Evolutionary conservation across 192 early-diverging fungal genomes (phyloP).

Genomic region (Podochytrium sp.): DNA sequence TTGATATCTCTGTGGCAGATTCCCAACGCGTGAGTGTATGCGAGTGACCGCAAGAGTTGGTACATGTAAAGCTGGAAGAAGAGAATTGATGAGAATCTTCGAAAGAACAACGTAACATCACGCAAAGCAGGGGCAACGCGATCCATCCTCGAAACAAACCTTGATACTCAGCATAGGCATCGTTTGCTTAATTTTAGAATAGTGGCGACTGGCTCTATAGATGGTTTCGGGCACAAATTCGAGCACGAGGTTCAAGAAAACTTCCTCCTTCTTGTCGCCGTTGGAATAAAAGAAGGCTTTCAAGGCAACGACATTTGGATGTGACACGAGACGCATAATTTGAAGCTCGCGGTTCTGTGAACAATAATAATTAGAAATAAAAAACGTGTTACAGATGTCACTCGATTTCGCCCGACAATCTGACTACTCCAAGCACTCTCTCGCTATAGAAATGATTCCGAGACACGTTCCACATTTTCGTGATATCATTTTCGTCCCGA

Average conservation of each 20-base stretch:
- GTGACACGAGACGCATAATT: slow-evolving; percentile 90
- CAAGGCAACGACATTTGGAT: slow-evolving; percentile 91
- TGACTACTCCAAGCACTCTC: too few species aligned
- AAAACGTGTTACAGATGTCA: not conserved
- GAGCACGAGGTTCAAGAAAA: slow-evolving; percentile 94
- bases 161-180: slow-evolving; percentile 96
- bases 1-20: slow-evolving; percentile 99
- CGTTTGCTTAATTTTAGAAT: slow-evolving; percentile 88
- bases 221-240: slow-evolving; percentile 99
- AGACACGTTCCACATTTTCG: too few species aligned
- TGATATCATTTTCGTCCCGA: too few species aligned
- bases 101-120: not conserved
- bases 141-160: slow-evolving; percentile 21
- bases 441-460: too few species aligned
- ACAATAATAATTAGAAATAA: too few species aligned
- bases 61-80: slow-evolving; percentile 90
- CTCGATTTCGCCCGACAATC: too few species aligned
- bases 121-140: not conserved
- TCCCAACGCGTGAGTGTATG: slow-evolving; percentile 94
- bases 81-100: not conserved
- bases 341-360: slow-evolving; percentile 87
- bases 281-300: slow-evolving; percentile 94
- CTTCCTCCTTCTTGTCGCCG: slow-evolving; percentile 94
- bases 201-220: slow-evolving; percentile 89
- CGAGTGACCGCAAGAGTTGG: slow-evolving; percentile 95